Evolutionary conservation across 495 filamentous ascomycete genomes (phyloP).

Genomic region (Aspergillus panamensis): DNA sequence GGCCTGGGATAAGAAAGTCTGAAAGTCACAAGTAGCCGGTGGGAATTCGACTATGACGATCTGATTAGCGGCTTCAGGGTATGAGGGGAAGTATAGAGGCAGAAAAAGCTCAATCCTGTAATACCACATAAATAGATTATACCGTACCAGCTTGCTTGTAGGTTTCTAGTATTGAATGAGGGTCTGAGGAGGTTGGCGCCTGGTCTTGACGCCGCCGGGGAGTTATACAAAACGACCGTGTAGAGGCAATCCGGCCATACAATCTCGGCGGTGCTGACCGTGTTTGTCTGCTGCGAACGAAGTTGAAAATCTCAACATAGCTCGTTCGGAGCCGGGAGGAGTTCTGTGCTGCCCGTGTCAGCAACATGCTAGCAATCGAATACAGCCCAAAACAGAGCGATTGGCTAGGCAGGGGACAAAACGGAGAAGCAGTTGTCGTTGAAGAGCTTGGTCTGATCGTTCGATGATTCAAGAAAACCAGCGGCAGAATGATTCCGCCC

Average conservation of each 20-base stretch:
- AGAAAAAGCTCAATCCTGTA: not conserved
- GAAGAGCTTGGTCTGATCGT: not conserved
- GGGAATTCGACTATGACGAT: constrained; percentile 49
- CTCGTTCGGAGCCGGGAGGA: constrained; percentile 30
- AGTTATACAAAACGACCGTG: constrained; percentile 28
- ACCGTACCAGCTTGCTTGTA: constrained; percentile 48
- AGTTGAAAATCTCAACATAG: constrained; percentile 42
- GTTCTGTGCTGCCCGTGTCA: constrained; percentile 22
- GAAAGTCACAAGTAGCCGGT: constrained; percentile 45
- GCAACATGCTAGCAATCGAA: constrained; percentile 18
- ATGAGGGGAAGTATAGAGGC: not conserved
- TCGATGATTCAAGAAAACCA: constrained; percentile 10
- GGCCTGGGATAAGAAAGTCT: constrained; percentile 39
- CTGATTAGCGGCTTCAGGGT: not conserved
- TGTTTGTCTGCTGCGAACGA: constrained; percentile 27
- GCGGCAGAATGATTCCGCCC: constrained; percentile 21
- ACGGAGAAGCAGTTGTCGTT: not conserved
- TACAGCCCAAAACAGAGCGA: not conserved
- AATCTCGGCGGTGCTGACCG: constrained; percentile 12
- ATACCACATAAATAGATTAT: too few species aligned
- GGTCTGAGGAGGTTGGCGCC: constrained; percentile 10
- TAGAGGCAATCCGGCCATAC: constrained; percentile 9
- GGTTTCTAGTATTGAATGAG: constrained; percentile 36
- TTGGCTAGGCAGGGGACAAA: not conserved
- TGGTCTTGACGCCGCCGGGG: constrained; percentile 29